These are phyloP conservation scores for Ogataea parapolymorpha DNA, from an alignment of 805 yeast genomes.

Conservation along the genomic window DNA sequence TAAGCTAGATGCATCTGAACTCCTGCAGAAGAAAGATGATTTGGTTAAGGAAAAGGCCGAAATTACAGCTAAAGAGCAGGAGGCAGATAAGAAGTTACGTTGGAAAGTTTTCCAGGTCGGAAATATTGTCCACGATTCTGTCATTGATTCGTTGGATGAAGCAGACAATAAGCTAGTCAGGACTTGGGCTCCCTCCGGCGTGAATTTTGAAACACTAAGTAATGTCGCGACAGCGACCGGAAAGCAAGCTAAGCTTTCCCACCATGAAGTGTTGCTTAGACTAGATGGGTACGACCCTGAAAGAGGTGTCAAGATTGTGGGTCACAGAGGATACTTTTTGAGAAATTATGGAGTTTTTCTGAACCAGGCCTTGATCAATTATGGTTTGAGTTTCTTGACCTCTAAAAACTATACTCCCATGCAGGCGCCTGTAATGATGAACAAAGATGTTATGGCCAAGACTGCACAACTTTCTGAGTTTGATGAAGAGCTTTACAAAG, in stretches of 20 bases:
- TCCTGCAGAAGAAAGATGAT: conserved; percentile 76
- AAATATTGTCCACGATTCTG: conserved; percentile 90
- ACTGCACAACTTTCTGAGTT: conserved; percentile 98
- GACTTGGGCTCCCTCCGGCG: conserved; percentile 80
- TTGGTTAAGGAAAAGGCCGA: conserved; percentile 67
- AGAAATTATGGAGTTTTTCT: conserved; percentile 94
- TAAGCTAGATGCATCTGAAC: conserved; percentile 89
- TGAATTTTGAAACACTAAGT: conserved; percentile 47
- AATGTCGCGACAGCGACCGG: conserved; percentile 75
- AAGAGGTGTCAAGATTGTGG: conserved; percentile 95
- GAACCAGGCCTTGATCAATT: conserved; percentile 96
- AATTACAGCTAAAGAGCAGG: conserved; percentile 65
- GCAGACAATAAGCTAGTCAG: conserved; percentile 85
- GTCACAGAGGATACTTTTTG: conserved; percentile 97
- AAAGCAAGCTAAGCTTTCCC: conserved; percentile 75
- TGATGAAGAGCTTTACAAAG: conserved; percentile 97
- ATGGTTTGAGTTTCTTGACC: conserved; percentile 83
- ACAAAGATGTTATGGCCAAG: conserved; percentile 98
- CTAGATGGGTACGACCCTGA: conserved; percentile 98
- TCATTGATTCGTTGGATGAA: conserved; percentile 83
- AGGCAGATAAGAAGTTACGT: conserved; percentile 71
- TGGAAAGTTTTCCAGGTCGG: conserved; percentile 87
- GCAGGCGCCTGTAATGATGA: conserved; percentile 99
- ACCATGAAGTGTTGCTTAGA: conserved; percentile 91
- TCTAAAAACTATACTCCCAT: conserved; percentile 75